Evolutionary conservation across 371 early-diverging fungal genomes (phyloP).

Genomic region (Mucor irregularis): DNA sequence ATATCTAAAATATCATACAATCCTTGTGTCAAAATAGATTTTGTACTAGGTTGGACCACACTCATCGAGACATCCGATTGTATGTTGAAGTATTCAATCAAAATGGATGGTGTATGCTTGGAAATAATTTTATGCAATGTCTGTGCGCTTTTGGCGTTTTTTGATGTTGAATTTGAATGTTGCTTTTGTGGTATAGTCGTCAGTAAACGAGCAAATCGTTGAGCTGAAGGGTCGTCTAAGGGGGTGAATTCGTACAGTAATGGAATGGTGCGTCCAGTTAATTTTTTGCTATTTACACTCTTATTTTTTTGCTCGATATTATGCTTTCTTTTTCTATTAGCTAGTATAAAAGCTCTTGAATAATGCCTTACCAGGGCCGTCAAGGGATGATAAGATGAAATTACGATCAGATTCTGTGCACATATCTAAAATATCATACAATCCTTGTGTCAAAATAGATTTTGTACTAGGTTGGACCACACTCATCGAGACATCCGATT

Average conservation of each 20-base stretch:
- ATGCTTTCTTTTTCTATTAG: slow-evolving; percentile 29
- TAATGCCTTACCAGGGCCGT: slow-evolving; percentile 57
- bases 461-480: slow-evolving; percentile 50
- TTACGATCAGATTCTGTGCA: slow-evolving; percentile 70
- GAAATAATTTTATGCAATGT: slow-evolving; percentile 51
- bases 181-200: slow-evolving; percentile 41
- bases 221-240: slow-evolving; percentile 50
- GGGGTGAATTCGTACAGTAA: slow-evolving; percentile 39
- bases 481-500: slow-evolving; percentile 59
- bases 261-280: slow-evolving; percentile 14
- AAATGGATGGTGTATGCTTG: slow-evolving; percentile 69
- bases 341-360: slow-evolving; percentile 59
- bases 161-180: slow-evolving; percentile 4
- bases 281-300: background rate
- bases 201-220: slow-evolving; percentile 57
- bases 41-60: slow-evolving; percentile 47
- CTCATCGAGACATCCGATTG: slow-evolving; percentile 63
- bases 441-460: slow-evolving; percentile 57
- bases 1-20: slow-evolving; percentile 71
- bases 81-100: slow-evolving; percentile 66
- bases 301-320: background rate
- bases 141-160: slow-evolving; percentile 15
- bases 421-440: slow-evolving; percentile 71
- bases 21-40: slow-evolving; percentile 59
- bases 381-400: slow-evolving; percentile 63